Evolutionary conservation across 2,329 filamentous ascomycete genomes (phyloP).

Genomic region (Aplosporella prunicola): DNA sequence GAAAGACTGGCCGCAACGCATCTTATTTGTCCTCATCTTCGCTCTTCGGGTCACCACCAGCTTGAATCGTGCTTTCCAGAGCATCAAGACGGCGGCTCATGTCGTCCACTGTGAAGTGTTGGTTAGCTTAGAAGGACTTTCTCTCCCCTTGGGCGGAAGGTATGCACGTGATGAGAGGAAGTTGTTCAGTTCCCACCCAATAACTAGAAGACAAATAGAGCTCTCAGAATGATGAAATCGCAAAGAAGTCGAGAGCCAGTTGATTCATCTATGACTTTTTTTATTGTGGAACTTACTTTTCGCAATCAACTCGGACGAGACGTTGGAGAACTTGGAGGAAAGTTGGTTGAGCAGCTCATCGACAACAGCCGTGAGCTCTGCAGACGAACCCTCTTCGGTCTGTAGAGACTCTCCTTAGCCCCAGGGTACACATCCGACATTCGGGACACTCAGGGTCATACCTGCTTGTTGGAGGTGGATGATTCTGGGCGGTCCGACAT

Average conservation of each 20-base stretch:
- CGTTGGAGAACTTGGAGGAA: constrained; percentile 72
- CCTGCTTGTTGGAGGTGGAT: constrained; percentile 6
- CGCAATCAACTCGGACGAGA: constrained; percentile 78
- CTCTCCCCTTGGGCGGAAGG: too few relatives aligned
- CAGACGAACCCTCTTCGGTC: constrained; percentile 18
- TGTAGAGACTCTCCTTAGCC: not conserved
- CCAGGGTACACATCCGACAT: not conserved
- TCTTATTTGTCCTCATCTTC: constrained; percentile 6
- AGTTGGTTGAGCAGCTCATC: constrained; percentile 80
- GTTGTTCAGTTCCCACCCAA: too few relatives aligned
- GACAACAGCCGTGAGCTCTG: constrained; percentile 66
- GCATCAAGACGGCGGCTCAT: constrained; percentile 82
- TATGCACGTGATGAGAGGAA: too few relatives aligned
- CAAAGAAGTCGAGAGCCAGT: not conserved
- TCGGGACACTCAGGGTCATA: not conserved
- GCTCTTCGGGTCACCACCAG: constrained; percentile 26
- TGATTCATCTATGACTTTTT: not conserved
- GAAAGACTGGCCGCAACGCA: too few relatives aligned
- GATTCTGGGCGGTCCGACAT: constrained; percentile 12
- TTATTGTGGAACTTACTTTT: constrained; percentile 57
- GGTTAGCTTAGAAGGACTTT: too few relatives aligned
- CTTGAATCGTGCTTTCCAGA: constrained; percentile 63
- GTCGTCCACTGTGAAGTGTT: constrained; percentile 65
- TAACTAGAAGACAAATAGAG: too few relatives aligned
- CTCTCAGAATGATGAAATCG: not conserved